Percentiles rank a stretch among this genome's conserved stretches.
Evolutionary conservation across 1,139 yeast genomes (phyloP).

Genomic region (Lizanozyma gosingica): DNA sequence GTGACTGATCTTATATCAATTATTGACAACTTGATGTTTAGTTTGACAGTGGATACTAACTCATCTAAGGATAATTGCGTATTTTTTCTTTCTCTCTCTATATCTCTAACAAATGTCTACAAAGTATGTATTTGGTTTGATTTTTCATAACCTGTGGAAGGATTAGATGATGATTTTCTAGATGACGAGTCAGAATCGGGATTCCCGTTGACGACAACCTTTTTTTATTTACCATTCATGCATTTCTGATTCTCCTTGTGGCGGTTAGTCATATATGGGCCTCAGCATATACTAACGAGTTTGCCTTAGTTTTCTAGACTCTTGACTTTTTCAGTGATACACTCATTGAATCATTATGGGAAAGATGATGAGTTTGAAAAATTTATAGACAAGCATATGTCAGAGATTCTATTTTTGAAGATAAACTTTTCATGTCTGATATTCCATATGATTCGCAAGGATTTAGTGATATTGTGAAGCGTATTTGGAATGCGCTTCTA

Average conservation of each 20-base stretch:
- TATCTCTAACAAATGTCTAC: constrained; percentile 1
- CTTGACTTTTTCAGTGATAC: constrained; percentile 13
- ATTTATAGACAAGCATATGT: constrained; percentile 97
- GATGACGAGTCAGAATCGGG: constrained; percentile 99
- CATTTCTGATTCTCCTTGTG: constrained; percentile 56
- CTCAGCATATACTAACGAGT: constrained; percentile 3
- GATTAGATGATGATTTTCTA: constrained; percentile 57
- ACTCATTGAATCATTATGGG: constrained; percentile 5
- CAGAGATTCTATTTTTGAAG: constrained; percentile 60
- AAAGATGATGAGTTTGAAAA: constrained; percentile 64
- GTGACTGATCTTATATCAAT: constrained; percentile 50
- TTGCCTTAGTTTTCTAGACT: constrained; percentile 4
- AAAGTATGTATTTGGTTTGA: constrained; percentile 12
- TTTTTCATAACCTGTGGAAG: constrained; percentile 7
- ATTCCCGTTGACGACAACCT: constrained; percentile 88
- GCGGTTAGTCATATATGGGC: constrained; percentile 1
- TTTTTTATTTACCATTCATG: constrained; percentile 90
- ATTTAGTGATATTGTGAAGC: background rate
- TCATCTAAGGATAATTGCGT: background rate
- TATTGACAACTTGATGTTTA: background rate
- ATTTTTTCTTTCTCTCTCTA: constrained; percentile 2
- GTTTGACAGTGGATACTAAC: background rate
- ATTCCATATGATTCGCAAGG: background rate
- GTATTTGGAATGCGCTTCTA: background rate
- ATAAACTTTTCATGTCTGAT: constrained; percentile 65